Base-by-base conservation (phyloP, 2,329 filamentous ascomycete species). In the Helminthosporium solani region DNA sequence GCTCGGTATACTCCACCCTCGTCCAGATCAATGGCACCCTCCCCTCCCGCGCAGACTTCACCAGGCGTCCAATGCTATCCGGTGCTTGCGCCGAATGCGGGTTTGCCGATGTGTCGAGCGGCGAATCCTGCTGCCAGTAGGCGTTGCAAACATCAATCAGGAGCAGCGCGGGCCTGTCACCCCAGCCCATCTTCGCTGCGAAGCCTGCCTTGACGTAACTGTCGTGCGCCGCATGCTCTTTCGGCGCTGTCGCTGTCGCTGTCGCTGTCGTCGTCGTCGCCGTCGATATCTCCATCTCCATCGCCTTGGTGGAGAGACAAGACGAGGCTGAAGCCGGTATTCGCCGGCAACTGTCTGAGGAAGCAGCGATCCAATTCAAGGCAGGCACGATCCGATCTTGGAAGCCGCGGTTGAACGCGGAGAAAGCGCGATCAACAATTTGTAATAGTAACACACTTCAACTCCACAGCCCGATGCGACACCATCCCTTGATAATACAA, bases 101-200 rank as follows among this genome's bases (percentile, higher is more conserved):
- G 54, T 76, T 68, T 4, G 59, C 58, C n/a, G 60, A 60, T 18
- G 69, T 66, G 40, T 71, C 67, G n/a, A 78, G 62, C 2, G 72
- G 72, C 30, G 73, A 76, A 2, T 63, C 67, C 20, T 64, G 53
- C 3, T 63, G 66, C 71, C 72, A 77, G 58, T 77, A 76, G 12
- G 73, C 74, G 30, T 68, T 72, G 59, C 74, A 77, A 33, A 77
- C 73, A 53, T 77, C 75, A 58, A 77, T 69, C 19, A 77, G 56
- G 38, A 78, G 57, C 2, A 77, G 64, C 18, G 70, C 75, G 3
- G 74, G 73, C 5, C 60, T 64, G 18, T 40, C 44, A 30, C 74
- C 74, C 74, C 73, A 77, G 49, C 73, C 73, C 57, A 77, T 73
- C 27, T 65, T 70, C 31, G 67, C 61, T 39, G 67, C 67, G 52